Base-by-base conservation (phyloP, 2,329 filamentous ascomycete species). In the Penicillium psychrosexuale region DNA sequence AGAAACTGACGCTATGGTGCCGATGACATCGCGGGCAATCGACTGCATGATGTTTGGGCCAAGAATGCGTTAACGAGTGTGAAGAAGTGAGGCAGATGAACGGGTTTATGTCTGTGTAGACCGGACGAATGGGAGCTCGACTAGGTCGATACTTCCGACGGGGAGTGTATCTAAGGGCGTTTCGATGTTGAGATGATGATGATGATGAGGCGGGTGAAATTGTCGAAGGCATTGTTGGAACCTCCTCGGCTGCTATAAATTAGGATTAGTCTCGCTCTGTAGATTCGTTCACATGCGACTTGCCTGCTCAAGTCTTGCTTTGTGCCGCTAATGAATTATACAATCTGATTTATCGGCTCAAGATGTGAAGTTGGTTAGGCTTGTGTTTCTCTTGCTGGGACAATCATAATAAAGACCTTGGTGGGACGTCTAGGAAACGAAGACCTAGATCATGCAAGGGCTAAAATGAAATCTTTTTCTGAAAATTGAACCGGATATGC, bases 1-100 rank as follows among this genome's bases (percentile, higher is more conserved):
- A 48, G 13, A 42, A 36, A 13, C 36, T 40, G 3, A 22, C 46
- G 13, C 37, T 45, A 17, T 58, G 52, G 22, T 53, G 47, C 19
- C 52, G 48, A 50, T 57, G 49, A 31, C 64, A 65, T 31, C 64
- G 53, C 17, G 56, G 43, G 43, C 64, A 65, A 37, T 62, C 50
- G 9, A 55, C 55, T 1, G 51, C 27, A 19, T 46, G 47, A 51
- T 65, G 60, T 15, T 52, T 57, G 8, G 60, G 61, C 50, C 58
- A 61, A 17, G 55, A 55, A 38, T 66, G 64, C 28, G 62, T 65
- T 42, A 66, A 62, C 1, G 64, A 65, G 24, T 66, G 64, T 7
- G 58, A 53, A 8, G 61, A 55, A 7, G 57, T 55, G 12, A 57
- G 51, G 24, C 49, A 55, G 17, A 66, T 61, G 12, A 61, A 55